Base-by-base conservation (phyloP, 2,329 filamentous ascomycete genomes). In the Didymella glomerata region DNA sequence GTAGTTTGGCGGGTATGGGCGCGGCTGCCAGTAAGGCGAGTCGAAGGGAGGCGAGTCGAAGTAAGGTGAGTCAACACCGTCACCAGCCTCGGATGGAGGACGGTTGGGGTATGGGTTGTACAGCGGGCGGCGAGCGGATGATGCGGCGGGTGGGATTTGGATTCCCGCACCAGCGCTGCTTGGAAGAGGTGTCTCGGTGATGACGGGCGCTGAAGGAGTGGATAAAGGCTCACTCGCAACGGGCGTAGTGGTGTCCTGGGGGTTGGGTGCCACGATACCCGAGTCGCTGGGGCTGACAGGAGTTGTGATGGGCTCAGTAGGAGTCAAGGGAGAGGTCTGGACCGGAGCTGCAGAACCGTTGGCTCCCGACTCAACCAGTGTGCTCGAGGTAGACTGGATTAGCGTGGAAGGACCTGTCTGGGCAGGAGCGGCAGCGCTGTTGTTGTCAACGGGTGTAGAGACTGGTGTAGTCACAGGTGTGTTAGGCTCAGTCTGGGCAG, bases 1-100 rank as follows among this genome's bases (percentile, higher is more conserved):
- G 6, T 30, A 30, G 40, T 51, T 51, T 9, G 38, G 28, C 28
- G 46, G 46, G 46, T 48, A 38, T 4, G 50, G 50, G 41, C 50
- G 50, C 1, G 38, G 44, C 30, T 30, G 36, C 44, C 22, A 34
- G 36, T 20, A n/a, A 28, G 44, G 8, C 30, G 36, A 28, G 18
- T 30, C 22, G 44, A 38, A 57, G 58, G 60, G 63, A 2, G 61
- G 61, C 14, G 16, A 11, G 18, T 30, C 22, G 44, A 38, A 57
- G 58, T 61, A 65, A 2, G 61, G 61, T n/a, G 16, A 11, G 48
- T 65, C 63, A 18, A 65, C 63, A 16, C 63, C 61, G 41, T 65
- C 63, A n/a, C 63, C 63, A 2, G 49, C 58, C 44, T 50, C 55
- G n/a, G 47, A 47, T 2, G 57, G 61, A 14, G 47, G 46, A 11